Conservation (phyloP, 1,139 yeast species). For the Wickerhamomyces sp. region DNA sequence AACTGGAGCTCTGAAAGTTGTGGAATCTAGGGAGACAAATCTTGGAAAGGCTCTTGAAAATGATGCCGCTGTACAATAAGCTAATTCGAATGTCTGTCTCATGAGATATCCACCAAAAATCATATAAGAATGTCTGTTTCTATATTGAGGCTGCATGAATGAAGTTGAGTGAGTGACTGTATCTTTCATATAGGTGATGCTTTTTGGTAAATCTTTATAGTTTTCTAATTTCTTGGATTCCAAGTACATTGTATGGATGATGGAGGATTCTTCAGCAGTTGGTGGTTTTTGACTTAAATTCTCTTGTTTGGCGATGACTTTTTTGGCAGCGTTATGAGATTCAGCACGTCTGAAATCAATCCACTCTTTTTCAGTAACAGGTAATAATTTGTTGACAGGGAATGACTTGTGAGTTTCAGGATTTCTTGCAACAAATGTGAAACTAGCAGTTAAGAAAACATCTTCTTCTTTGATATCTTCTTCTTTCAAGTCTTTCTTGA, state of each 20-base stretch:
- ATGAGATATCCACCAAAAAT: conserved; percentile 90
- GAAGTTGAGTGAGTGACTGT: conserved; percentile 68
- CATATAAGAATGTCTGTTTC: conserved; percentile 91
- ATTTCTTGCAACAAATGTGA: conserved; percentile 92
- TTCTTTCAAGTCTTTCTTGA: conserved; percentile 38
- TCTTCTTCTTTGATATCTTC: conserved; percentile 40
- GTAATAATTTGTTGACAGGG: conserved; percentile 76
- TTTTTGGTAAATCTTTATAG: conserved; percentile 33
- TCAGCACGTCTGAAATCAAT: conserved; percentile 84
- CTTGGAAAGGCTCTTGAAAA: conserved; percentile 81
- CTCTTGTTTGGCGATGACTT: conserved; percentile 63
- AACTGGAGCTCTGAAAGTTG: conserved; percentile 88
- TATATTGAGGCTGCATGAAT: conserved; percentile 94
- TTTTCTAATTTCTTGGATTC: conserved; percentile 44
- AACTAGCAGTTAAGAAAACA: conserved; percentile 76
- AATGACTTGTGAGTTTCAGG: conserved; percentile 85
- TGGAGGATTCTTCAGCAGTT: conserved; percentile 60
- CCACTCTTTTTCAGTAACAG: conserved; percentile 72
- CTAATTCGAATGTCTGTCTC: conserved; percentile 89
- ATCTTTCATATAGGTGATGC: conserved; percentile 62
- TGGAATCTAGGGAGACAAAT: conserved; percentile 83
- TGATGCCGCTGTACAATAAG: conserved; percentile 88
- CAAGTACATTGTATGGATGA: conserved; percentile 76
- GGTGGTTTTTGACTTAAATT: conserved; percentile 61
- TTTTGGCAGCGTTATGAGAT: conserved; percentile 80